These are phyloP conservation scores for Nicotiana benthamiana DNA, from an alignment of 257 asterid genomes.

Conservation along the genomic window DNA sequence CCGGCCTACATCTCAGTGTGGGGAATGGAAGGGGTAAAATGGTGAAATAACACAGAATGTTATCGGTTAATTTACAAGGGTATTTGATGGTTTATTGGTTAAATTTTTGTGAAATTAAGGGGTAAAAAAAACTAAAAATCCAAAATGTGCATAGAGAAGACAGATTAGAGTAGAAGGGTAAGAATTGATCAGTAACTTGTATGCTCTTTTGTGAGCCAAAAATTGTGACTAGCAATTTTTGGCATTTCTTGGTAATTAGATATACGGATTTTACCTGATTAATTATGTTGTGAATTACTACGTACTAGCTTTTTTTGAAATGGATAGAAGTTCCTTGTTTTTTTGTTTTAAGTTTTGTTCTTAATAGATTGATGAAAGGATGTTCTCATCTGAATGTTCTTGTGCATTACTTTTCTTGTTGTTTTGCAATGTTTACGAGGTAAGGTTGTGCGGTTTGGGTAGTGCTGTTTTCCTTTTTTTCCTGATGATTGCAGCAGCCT, in stretches of 20 bases:
- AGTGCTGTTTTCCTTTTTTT: too few species aligned
- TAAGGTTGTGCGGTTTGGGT: too few species aligned
- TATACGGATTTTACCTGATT: not conserved
- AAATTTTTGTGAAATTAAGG: conserved; percentile 12
- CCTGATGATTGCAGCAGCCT: too few species aligned
- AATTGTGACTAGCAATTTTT: not conserved
- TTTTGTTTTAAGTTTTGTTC: not conserved
- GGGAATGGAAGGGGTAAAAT: conserved; percentile 53
- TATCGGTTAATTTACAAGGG: not conserved
- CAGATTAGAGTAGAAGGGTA: not conserved
- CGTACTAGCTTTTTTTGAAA: not conserved
- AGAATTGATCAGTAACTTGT: not conserved
- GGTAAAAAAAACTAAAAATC: not conserved
- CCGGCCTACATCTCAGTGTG: conserved; percentile 79
- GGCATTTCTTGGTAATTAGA: not conserved
- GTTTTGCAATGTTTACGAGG: too few species aligned
- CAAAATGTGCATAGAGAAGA: conserved; percentile 15
- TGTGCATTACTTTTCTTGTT: too few species aligned
- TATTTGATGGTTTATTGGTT: conserved; percentile 11
- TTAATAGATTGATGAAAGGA: not conserved
- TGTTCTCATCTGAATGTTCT: too few species aligned
- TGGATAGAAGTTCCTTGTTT: too few species aligned
- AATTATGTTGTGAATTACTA: not conserved
- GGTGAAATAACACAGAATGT: conserved; percentile 13
- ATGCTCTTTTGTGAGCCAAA: not conserved